Evolutionary conservation across 2,329 filamentous ascomycete species (phyloP).

Genomic region (Fusarium xyrophilum): DNA sequence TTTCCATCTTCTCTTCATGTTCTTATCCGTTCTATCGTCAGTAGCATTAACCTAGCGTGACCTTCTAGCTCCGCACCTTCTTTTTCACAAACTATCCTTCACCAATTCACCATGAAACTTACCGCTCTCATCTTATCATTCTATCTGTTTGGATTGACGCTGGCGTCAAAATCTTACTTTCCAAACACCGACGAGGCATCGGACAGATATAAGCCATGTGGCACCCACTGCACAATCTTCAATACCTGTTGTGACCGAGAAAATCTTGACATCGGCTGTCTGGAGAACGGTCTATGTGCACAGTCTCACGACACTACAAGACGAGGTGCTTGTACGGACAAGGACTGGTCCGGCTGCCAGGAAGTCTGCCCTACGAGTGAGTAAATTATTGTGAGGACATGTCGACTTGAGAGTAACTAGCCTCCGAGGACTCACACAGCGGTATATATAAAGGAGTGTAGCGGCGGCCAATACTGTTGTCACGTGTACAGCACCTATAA

Average conservation of each 20-base stretch:
- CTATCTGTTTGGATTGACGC: rapidly evolving
- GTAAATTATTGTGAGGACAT: not conserved
- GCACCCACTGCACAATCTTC: not conserved
- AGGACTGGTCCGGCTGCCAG: not conserved
- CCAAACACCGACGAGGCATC: not conserved
- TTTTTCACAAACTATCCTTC: not conserved
- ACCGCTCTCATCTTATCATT: not conserved
- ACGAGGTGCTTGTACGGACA: not conserved
- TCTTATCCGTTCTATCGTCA: not conserved
- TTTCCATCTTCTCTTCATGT: not conserved
- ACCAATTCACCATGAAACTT: not conserved
- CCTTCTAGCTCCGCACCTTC: not conserved
- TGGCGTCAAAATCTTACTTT: not conserved
- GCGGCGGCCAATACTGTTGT: not conserved
- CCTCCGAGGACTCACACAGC: not conserved
- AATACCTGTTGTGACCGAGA: not conserved
- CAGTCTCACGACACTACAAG: not conserved
- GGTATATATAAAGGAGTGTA: not conserved
- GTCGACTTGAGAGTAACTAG: not conserved
- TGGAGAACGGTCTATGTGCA: not conserved
- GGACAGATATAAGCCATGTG: not conserved
- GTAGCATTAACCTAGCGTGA: not conserved
- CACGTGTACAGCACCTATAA: not conserved
- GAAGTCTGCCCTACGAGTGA: not conserved
- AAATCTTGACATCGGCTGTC: not conserved